Evolutionary conservation across 257 asterid species (phyloP).

Genomic region (Phtheirospermum japonicum): DNA sequence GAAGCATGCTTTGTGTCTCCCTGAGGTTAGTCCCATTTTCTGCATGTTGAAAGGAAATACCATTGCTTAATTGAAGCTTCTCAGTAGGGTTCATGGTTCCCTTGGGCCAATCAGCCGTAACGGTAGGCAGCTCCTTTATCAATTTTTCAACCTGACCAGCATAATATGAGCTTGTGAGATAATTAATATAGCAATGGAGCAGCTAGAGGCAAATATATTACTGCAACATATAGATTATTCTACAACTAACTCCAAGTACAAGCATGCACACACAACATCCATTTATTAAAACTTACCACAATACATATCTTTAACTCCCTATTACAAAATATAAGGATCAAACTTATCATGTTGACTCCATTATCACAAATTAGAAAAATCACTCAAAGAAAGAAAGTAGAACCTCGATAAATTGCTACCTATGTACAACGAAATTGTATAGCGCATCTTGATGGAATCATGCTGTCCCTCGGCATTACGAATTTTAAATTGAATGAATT

Average conservation of each 20-base stretch:
- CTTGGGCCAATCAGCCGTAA: conserved; percentile 67
- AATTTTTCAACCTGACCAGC: conserved; percentile 79
- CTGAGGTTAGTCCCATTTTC: conserved; percentile 73
- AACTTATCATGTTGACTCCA: background rate
- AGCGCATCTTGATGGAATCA: background rate
- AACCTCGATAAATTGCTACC: background rate
- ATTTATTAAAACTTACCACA: conserved; percentile 10
- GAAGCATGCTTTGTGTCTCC: conserved; percentile 96
- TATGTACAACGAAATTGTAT: background rate
- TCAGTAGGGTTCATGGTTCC: conserved; percentile 42
- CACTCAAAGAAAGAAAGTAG: background rate
- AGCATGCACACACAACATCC: conserved; percentile 1
- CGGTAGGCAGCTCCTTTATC: conserved; percentile 85
- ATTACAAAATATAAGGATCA: conserved; percentile 1
- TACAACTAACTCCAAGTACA: conserved; percentile 3
- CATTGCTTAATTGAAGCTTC: conserved; percentile 54
- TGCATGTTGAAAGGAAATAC: conserved; percentile 50
- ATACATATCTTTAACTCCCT: background rate
- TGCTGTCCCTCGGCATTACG: too few species aligned
- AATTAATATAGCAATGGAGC: conserved; percentile 19
- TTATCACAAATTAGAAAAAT: background rate
- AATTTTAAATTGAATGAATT: conserved; percentile 8
- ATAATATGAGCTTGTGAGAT: conserved; percentile 23
- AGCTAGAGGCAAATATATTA: background rate
- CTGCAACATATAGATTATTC: conserved; percentile 15